phyloP scores from a whole-genome alignment of 1,284 basidiomycete species.

The Stygiomarasmius scandens region DNA sequence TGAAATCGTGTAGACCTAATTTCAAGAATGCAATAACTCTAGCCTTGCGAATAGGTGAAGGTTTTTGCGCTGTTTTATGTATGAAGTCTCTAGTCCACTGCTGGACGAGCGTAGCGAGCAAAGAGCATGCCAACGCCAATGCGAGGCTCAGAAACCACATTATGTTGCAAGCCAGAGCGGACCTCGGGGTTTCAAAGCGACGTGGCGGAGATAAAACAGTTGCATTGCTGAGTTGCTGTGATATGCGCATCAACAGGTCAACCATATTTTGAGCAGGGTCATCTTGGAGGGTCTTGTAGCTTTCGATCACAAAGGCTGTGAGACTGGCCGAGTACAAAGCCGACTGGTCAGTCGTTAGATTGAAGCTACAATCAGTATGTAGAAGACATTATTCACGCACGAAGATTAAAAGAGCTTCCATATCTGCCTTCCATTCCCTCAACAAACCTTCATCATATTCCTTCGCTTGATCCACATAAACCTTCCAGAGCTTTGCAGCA shows the following conservation, averaged over 20 bases:
- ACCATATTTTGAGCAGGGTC: constrained; percentile 7
- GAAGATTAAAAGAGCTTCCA: constrained; percentile 9
- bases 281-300: constrained; percentile 8
- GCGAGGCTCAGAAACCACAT: constrained; percentile 15
- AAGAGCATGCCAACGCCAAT: constrained; percentile 9
- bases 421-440: constrained; percentile 12
- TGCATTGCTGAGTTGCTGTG: constrained; percentile 5
- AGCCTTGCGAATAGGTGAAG: constrained; percentile 4
- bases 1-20: constrained; percentile 8
- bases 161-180: constrained; percentile 2
- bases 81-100: constrained; percentile 13
- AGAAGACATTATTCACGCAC: not conserved
- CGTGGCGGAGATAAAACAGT: not conserved
- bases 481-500: constrained; percentile 3
- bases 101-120: constrained; percentile 12
- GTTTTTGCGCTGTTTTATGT: constrained; percentile 2
- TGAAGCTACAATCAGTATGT: no score
- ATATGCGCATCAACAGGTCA: constrained; percentile 4
- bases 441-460: constrained; percentile 10
- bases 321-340: constrained; percentile 17
- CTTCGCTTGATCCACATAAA: constrained; percentile 13
- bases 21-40: constrained; percentile 11
- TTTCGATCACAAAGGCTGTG: constrained; percentile 16
- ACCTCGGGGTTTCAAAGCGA: not conserved
- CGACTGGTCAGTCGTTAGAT: constrained; percentile 1